Conservation (phyloP, 805 yeast species). For the Wickerhamomyces pijperi region DNA sequence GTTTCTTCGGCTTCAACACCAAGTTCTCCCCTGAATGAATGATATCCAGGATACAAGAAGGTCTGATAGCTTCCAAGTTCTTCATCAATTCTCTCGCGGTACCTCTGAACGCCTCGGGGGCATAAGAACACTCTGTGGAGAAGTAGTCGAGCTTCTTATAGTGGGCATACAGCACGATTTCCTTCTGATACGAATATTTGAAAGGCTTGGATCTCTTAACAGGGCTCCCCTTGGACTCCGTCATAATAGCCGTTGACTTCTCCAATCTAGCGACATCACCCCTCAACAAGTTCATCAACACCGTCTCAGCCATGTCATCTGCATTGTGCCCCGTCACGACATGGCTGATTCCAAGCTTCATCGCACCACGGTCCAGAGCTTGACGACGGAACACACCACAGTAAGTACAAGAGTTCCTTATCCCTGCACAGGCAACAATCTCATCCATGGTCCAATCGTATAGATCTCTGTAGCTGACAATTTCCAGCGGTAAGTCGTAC, state of each 20-base stretch:
- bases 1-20: conserved; percentile 48
- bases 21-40: conserved; percentile 89
- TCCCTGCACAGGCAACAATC: conserved; percentile 89
- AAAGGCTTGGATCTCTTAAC: conserved; percentile 92
- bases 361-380: conserved; percentile 93
- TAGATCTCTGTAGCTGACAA: conserved; percentile 76
- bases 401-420: conserved; percentile 89
- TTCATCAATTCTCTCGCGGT: conserved; percentile 91
- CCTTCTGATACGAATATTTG: conserved; percentile 93
- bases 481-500: conserved; percentile 67
- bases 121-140: conserved; percentile 94
- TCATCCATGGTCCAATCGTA: conserved; percentile 99
- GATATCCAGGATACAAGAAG: conserved; percentile 88
- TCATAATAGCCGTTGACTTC: conserved; percentile 75
- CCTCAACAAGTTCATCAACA: conserved; percentile 82
- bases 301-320: conserved; percentile 98
- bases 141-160: conserved; percentile 91
- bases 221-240: conserved; percentile 76
- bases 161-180: conserved; percentile 93
- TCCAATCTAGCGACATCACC: conserved; percentile 96
- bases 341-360: conserved; percentile 72
- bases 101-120: conserved; percentile 98
- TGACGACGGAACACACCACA: conserved; percentile 97
- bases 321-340: conserved; percentile 98
- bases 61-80: conserved; percentile 80